Percentiles rank a stretch among this genome's conserved stretches.
phyloP scores from a whole-genome alignment of 345 rosid species.

The Dovyalis caffra region DNA sequence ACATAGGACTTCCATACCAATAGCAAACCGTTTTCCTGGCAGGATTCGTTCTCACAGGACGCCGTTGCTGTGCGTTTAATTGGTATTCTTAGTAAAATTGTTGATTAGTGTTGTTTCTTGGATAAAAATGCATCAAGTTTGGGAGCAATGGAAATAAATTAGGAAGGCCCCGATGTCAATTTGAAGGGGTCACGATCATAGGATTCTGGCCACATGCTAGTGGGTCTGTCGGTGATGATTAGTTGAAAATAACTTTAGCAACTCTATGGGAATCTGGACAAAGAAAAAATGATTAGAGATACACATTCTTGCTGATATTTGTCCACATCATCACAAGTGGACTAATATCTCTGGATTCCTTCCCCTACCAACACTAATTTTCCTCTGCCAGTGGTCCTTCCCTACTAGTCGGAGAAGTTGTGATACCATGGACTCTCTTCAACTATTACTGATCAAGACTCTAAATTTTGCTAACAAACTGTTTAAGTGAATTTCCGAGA shows the following conservation, averaged over 20 bases:
- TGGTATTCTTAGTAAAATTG: background rate
- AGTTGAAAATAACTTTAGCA: conserved; percentile 46
- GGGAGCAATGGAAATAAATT: background rate
- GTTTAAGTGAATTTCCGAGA: background rate
- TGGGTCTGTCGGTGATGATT: conserved; percentile 51
- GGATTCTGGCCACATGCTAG: conserved; percentile 37
- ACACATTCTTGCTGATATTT: conserved; percentile 20
- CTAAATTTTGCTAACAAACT: background rate
- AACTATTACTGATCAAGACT: background rate
- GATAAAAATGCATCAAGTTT: background rate
- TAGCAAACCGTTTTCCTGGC: background rate
- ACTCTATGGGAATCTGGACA: conserved; percentile 43
- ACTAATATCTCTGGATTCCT: conserved; percentile 35
- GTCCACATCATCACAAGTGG: conserved; percentile 40
- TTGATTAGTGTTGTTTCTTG: background rate
- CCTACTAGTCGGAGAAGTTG: conserved; percentile 18
- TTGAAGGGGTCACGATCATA: conserved; percentile 22
- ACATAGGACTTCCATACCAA: background rate
- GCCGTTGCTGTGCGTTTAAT: background rate
- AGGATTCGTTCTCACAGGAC: background rate
- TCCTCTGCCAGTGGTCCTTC: conserved; percentile 37
- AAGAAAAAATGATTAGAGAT: conserved; percentile 23
- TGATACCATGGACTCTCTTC: background rate
- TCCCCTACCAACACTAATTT: conserved; percentile 19
- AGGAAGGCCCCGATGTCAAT: background rate